Conservation (phyloP, 768 basidiomycete genomes). For the Cubamyces sp. region DNA sequence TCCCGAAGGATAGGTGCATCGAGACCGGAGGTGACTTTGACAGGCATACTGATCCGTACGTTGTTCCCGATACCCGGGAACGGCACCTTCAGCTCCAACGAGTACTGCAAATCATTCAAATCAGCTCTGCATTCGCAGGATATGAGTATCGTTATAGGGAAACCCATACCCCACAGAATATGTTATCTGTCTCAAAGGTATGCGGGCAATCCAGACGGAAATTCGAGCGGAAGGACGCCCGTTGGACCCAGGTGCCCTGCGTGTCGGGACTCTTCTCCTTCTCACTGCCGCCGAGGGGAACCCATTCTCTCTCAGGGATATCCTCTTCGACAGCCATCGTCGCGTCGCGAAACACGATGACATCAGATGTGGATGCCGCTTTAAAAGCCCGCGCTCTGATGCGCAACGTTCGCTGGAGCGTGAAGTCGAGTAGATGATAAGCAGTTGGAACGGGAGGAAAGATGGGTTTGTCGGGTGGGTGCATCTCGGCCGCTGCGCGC, state of each 20-base stretch:
- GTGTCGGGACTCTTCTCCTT: background rate
- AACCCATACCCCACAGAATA: conserved; percentile 13
- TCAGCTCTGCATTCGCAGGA: too few species aligned
- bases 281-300: background rate
- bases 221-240: conserved; percentile 13
- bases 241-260: conserved; percentile 26
- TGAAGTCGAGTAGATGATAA: conserved; percentile 10
- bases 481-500: conserved; percentile 1
- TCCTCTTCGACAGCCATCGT: background rate
- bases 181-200: conserved; percentile 13
- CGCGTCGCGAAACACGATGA: background rate
- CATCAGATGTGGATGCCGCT: background rate
- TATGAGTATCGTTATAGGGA: background rate
- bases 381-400: conserved; percentile 1
- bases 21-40: conserved; percentile 18
- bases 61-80: conserved; percentile 25
- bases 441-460: conserved; percentile 15
- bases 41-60: conserved; percentile 12
- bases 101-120: conserved; percentile 3
- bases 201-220: conserved; percentile 21
- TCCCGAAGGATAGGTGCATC: background rate
- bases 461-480: conserved; percentile 5
- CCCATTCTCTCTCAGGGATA: background rate
- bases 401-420: conserved; percentile 15
- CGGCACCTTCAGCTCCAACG: conserved; percentile 14